A percentile compares a stretch with the other conserved stretches of the same genome.
Conservation (phyloP, 345 rosid genomes). For the Brassica rapa region DNA sequence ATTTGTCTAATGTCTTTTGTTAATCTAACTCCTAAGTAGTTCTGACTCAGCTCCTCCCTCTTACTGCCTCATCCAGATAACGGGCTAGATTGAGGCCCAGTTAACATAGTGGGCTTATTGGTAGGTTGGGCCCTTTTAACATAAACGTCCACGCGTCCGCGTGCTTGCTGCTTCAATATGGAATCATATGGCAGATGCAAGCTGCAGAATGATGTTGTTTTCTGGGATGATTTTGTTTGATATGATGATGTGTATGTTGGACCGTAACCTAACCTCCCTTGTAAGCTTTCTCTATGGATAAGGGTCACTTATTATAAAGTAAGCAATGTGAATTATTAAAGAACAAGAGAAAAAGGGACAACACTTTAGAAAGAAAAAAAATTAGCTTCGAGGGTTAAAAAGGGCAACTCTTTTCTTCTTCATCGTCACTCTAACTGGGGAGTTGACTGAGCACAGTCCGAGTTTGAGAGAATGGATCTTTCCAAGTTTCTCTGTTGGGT, state of each 20-base stretch:
- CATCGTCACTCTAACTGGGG: constrained; percentile 19
- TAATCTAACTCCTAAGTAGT: neutral
- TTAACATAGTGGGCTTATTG: neutral
- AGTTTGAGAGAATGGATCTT: constrained; percentile 34
- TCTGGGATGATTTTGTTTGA: constrained; percentile 17
- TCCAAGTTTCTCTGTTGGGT: constrained; percentile 12
- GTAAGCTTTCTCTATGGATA: constrained; percentile 32
- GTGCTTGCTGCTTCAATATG: constrained; percentile 15
- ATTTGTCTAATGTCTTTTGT: neutral
- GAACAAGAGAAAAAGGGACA: constrained; percentile 12
- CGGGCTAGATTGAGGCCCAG: neutral
- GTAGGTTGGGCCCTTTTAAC: constrained; percentile 2
- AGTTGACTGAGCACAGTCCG: constrained; percentile 23
- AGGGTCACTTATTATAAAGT: constrained; percentile 26
- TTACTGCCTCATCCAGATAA: neutral
- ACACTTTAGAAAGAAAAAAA: constrained; percentile 15
- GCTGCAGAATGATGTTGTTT: neutral
- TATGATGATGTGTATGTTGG: constrained; percentile 5
- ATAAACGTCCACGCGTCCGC: constrained; percentile 29
- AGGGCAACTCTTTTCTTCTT: constrained; percentile 28
- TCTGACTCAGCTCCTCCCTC: constrained; percentile 21
- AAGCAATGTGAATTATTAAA: constrained; percentile 21
- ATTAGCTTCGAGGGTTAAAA: constrained; percentile 7
- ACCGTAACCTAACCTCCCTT: constrained; percentile 4
- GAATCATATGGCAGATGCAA: constrained; percentile 21